Evolutionary conservation across 1,284 basidiomycete genomes (phyloP).

Genomic region (Cystobasidiaceae sp.): DNA sequence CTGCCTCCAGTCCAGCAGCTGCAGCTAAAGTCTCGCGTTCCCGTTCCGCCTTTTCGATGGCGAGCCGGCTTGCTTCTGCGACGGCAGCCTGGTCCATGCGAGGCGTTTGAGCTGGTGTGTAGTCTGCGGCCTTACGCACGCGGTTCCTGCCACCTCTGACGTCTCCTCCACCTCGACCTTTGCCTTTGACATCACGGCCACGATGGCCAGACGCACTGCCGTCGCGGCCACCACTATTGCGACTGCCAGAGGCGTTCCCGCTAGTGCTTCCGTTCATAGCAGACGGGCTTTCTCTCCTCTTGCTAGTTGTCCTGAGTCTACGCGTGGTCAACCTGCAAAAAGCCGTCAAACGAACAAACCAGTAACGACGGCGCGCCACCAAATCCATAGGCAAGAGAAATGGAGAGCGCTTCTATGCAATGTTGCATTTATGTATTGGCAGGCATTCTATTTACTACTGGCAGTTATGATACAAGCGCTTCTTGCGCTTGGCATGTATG

Average conservation of each 20-base stretch:
- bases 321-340: no score
- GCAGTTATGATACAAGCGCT: no score
- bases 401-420: no score
- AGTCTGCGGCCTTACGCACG: conserved; percentile 20
- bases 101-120: conserved; percentile 19
- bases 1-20: background rate
- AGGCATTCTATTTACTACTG: no score
- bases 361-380: no score
- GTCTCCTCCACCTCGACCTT: conserved; percentile 18
- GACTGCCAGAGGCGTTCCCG: background rate
- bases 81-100: conserved; percentile 11
- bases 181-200: conserved; percentile 9
- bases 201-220: background rate
- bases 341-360: no score
- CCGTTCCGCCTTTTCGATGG: conserved; percentile 2
- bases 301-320: no score
- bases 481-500: no score
- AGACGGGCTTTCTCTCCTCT: conserved; percentile 6
- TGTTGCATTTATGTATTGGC: no score
- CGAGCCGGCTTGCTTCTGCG: conserved; percentile 21
- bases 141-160: background rate
- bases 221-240: background rate
- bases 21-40: conserved; percentile 12
- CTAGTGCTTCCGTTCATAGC: background rate
- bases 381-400: no score